phyloP scores from a whole-genome alignment of 2,329 filamentous ascomycete genomes.

The Arthrobotrys conoides region DNA sequence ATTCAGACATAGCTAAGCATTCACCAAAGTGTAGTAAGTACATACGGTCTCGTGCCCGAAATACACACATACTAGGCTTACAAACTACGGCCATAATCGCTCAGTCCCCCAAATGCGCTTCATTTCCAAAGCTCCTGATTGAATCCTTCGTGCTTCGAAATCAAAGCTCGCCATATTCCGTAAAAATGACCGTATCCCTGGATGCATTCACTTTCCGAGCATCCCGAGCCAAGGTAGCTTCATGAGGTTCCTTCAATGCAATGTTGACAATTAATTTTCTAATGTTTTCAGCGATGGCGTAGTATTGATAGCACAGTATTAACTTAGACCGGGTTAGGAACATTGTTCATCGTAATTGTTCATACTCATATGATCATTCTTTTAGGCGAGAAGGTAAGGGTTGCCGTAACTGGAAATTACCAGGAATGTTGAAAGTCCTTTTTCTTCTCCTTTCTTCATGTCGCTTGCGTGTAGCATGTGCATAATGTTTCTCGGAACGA shows the following conservation, averaged over 20 bases:
- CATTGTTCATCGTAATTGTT: constrained; percentile 14
- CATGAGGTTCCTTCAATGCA: background rate
- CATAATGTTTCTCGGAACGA: background rate
- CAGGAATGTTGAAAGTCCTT: constrained; percentile 4
- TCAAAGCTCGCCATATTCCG: constrained; percentile 14
- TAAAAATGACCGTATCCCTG: constrained; percentile 6
- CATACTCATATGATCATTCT: background rate
- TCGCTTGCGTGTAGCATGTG: constrained; percentile 8
- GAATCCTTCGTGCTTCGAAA: constrained; percentile 3
- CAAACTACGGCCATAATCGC: background rate
- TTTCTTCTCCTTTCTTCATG: constrained; percentile 13
- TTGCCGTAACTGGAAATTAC: constrained; percentile 9
- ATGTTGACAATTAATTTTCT: background rate
- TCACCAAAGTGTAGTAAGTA: background rate
- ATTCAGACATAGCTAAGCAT: constrained; percentile 4
- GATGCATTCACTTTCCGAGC: background rate
- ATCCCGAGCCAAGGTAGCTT: constrained; percentile 8
- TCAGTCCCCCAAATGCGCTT: background rate
- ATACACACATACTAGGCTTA: too few species aligned
- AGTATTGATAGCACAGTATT: constrained; percentile 4
- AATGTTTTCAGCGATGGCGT: constrained; percentile 18
- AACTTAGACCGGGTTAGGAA: constrained; percentile 10
- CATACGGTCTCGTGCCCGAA: too few species aligned
- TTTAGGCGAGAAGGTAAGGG: background rate
- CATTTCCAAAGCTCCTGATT: constrained; percentile 8